phyloP scores from a whole-genome alignment of 2,329 filamentous ascomycete species.

The Fusarium drepaniforme region DNA sequence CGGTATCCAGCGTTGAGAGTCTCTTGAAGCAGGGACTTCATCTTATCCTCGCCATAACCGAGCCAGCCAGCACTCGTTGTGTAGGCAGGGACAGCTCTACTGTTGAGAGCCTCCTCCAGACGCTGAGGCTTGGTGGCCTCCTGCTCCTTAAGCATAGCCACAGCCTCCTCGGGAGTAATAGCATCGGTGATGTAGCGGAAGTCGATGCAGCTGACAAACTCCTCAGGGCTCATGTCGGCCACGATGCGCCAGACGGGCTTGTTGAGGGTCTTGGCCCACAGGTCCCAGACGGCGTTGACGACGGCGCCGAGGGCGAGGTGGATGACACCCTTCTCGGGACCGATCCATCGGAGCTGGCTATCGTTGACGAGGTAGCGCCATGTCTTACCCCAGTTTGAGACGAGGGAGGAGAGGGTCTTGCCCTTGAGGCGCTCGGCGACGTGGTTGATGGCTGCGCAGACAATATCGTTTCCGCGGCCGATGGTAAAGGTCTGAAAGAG shows the following conservation, averaged over 20 bases:
- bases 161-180: conserved; percentile 86
- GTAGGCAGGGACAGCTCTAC: conserved; percentile 86
- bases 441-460: conserved; percentile 85
- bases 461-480: conserved; percentile 91
- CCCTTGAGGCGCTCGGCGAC: conserved; percentile 82
- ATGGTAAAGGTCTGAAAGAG: conserved; percentile 77
- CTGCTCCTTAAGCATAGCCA: conserved; percentile 75
- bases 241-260: conserved; percentile 95
- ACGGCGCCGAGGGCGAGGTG: conserved; percentile 91
- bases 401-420: conserved; percentile 81
- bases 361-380: conserved; percentile 95
- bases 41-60: conserved; percentile 90
- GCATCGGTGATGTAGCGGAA: conserved; percentile 96
- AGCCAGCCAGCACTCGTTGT: conserved; percentile 93
- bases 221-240: conserved; percentile 88
- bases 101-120: conserved; percentile 78
- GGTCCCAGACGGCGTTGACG: conserved; percentile 93
- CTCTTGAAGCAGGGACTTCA: conserved; percentile 79
- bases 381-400: conserved; percentile 85
- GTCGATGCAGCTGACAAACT: conserved; percentile 90
- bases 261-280: conserved; percentile 89
- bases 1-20: conserved; percentile 82
- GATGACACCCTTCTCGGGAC: conserved; percentile 93
- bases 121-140: conserved; percentile 78
- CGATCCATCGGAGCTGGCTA: conserved; percentile 92